Conservation (phyloP, 176 grass and related monocot species). For the Cenchrus purpureus region DNA sequence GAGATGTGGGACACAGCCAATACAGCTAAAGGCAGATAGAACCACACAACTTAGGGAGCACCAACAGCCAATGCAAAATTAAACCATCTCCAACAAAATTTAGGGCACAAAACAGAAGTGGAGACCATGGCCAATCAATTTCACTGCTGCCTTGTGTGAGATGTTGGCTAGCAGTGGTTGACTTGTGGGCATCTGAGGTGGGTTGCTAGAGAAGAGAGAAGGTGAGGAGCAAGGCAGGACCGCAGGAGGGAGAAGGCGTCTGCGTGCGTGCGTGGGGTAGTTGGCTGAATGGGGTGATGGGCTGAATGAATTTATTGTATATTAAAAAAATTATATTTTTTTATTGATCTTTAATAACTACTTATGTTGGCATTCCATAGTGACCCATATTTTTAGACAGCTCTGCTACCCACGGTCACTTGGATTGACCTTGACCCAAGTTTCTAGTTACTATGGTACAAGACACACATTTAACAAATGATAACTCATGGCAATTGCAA, state of each 20-base stretch:
- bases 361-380: background rate
- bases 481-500: constrained; percentile 4
- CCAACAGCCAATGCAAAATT: background rate
- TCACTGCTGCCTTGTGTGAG: background rate
- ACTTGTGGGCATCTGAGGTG: background rate
- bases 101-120: background rate
- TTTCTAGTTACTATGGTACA: background rate
- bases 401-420: background rate
- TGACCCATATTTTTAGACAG: background rate
- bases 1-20: background rate
- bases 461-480: background rate
- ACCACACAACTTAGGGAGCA: background rate
- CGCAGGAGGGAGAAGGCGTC: background rate
- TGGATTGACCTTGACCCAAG: background rate
- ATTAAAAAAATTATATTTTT: background rate
- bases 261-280: background rate
- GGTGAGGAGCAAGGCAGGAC: background rate
- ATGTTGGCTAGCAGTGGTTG: background rate
- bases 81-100: background rate
- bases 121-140: background rate
- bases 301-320: background rate
- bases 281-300: background rate
- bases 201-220: background rate
- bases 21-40: background rate
- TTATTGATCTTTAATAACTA: background rate